These are phyloP conservation scores for Clitopilus passeckerianus DNA, from an alignment of 768 basidiomycete species.

Conservation along the genomic window DNA sequence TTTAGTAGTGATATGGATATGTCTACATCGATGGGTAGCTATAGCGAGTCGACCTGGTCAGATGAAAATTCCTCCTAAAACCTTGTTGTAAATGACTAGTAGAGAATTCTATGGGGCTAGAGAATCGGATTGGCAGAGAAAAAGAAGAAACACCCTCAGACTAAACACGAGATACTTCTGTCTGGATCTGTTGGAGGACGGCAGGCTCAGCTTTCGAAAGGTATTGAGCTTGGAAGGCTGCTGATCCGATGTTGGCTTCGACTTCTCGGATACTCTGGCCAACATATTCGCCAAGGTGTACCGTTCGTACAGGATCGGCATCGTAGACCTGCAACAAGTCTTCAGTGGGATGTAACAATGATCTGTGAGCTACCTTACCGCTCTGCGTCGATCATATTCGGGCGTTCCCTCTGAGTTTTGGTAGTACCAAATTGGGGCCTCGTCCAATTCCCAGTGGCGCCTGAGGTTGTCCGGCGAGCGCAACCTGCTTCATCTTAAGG, in stretches of 20 bases:
- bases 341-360: conserved; percentile 6
- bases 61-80: conserved; percentile 16
- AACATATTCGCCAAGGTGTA: conserved; percentile 59
- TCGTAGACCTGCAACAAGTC: conserved; percentile 52
- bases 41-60: conserved; percentile 41
- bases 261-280: conserved; percentile 57
- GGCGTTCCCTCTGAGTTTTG: conserved; percentile 63
- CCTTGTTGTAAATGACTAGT: background rate
- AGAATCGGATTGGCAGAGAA: too few species aligned
- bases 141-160: too few species aligned
- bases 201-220: conserved; percentile 65
- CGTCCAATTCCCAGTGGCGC: conserved; percentile 68
- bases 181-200: conserved; percentile 68
- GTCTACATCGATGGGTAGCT: conserved; percentile 51
- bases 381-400: conserved; percentile 73
- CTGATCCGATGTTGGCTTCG: conserved; percentile 51
- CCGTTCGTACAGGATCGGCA: conserved; percentile 66
- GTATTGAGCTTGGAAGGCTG: conserved; percentile 54
- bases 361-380: conserved; percentile 35
- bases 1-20: conserved; percentile 50
- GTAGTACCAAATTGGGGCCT: conserved; percentile 54
- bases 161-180: conserved; percentile 29
- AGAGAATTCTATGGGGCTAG: background rate
- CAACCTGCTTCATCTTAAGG: background rate
- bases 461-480: conserved; percentile 39